Percentiles rank a stretch among this genome's conserved stretches.
Conservation (phyloP, 73 alveolate species). For the Stentor roeselii region DNA sequence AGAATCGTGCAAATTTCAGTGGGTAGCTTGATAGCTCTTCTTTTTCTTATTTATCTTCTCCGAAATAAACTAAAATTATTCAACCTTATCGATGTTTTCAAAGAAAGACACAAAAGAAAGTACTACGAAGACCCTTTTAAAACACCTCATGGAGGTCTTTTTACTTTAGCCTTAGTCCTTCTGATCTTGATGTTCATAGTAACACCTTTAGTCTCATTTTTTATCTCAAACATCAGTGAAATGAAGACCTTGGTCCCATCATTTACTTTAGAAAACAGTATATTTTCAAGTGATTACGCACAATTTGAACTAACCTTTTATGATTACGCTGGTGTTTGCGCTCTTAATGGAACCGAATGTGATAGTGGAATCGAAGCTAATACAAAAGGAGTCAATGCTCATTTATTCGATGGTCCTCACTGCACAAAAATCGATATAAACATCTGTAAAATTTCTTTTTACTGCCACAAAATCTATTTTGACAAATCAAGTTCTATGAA, state of each 20-base stretch:
- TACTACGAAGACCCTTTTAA: background rate
- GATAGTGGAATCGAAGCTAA: no score
- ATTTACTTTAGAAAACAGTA: background rate
- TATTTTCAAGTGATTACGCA: no score
- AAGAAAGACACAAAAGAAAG: background rate
- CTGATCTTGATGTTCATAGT: background rate
- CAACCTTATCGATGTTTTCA: background rate
- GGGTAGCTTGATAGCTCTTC: no score
- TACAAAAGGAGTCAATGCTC: no score
- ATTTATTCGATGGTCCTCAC: no score
- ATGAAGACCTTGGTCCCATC: background rate
- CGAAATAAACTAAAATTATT: background rate
- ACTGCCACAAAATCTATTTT: background rate
- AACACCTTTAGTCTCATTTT: background rate
- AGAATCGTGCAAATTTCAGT: no score
- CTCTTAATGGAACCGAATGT: no score
- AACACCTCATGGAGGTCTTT: background rate
- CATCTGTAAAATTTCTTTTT: background rate
- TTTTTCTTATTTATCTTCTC: background rate
- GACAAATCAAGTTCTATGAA: background rate
- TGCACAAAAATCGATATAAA: no score
- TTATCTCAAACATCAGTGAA: background rate
- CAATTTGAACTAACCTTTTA: no score
- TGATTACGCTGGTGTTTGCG: no score
- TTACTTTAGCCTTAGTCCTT: background rate